phyloP scores from a whole-genome alignment of 495 filamentous ascomycete genomes.

The Polyplosphaeria fusca region DNA sequence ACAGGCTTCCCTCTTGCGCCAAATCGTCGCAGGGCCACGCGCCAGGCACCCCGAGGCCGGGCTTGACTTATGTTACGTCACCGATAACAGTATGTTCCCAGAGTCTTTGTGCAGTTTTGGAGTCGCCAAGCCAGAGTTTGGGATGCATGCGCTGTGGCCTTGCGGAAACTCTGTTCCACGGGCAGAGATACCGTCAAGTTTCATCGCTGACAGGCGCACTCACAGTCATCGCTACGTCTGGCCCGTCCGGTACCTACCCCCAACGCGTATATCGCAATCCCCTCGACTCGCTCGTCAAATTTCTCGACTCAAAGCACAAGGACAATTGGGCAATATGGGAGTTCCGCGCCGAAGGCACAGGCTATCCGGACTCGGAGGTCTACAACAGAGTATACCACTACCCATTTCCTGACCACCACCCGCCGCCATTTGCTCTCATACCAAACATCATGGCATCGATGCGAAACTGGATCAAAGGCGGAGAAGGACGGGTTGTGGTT shows the following conservation, averaged over 20 bases:
- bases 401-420: slow-evolving; percentile 96
- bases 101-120: no score
- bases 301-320: slow-evolving; percentile 80
- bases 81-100: slow-evolving; percentile 71
- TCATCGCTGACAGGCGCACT: neutral
- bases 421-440: slow-evolving; percentile 85
- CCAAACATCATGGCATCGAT: slow-evolving; percentile 86
- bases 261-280: slow-evolving; percentile 91
- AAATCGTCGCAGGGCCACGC: slow-evolving; percentile 77
- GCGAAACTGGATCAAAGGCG: slow-evolving; percentile 73
- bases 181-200: no score
- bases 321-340: slow-evolving; percentile 92
- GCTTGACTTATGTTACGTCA: slow-evolving; percentile 94
- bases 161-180: no score
- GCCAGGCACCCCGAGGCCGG: slow-evolving; percentile 78
- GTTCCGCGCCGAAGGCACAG: slow-evolving; percentile 92
- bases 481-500: slow-evolving; percentile 68
- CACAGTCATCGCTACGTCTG: slow-evolving; percentile 68
- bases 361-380: slow-evolving; percentile 87
- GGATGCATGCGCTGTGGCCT: no score
- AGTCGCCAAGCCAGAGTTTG: no score
- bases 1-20: slow-evolving; percentile 66
- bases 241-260: slow-evolving; percentile 82
- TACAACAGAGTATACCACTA: slow-evolving; percentile 80
- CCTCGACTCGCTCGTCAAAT: slow-evolving; percentile 75